A percentile compares a stretch with the other conserved stretches of the same genome.
phyloP scores from a whole-genome alignment of 352 stramenopile genomes.

The Paralagenidium karlingii region DNA sequence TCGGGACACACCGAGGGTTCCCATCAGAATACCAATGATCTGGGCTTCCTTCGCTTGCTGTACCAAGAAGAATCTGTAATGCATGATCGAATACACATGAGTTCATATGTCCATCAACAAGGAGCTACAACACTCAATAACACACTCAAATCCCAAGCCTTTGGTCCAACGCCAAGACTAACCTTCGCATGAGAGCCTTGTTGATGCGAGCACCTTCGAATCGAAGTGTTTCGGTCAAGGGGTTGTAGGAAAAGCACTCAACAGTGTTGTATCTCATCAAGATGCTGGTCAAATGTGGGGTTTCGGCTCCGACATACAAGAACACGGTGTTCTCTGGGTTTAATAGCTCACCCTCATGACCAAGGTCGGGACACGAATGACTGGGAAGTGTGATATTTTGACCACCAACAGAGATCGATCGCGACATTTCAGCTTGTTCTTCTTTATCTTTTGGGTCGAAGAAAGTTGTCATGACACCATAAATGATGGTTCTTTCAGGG shows the following conservation, averaged over 20 bases:
- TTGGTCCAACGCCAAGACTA: not conserved
- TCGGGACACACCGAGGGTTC: constrained; percentile 85
- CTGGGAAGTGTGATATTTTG: not conserved
- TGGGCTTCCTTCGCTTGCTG: constrained; percentile 90
- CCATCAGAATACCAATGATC: constrained; percentile 95
- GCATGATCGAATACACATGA: not conserved
- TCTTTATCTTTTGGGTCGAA: constrained; percentile 31
- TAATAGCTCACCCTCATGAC: too few species aligned
- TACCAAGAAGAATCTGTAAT: constrained; percentile 60
- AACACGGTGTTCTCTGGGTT: constrained; percentile 12
- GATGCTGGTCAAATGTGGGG: constrained; percentile 70
- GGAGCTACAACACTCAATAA: not conserved
- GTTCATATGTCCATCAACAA: not conserved
- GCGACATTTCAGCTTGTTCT: not conserved
- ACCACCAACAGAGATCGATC: not conserved
- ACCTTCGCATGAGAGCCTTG: constrained; percentile 37
- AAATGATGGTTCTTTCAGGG: constrained; percentile 26
- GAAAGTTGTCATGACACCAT: constrained; percentile 57
- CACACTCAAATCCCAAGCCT: constrained; percentile 1
- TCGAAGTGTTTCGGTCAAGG: constrained; percentile 19
- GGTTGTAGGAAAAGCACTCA: constrained; percentile 65
- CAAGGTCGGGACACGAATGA: too few species aligned
- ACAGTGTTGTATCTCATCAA: constrained; percentile 60
- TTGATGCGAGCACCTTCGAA: constrained; percentile 55
- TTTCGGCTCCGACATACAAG: constrained; percentile 67